Base-by-base conservation (phyloP, 495 filamentous ascomycete genomes). In the Aspergillus wentii region DNA sequence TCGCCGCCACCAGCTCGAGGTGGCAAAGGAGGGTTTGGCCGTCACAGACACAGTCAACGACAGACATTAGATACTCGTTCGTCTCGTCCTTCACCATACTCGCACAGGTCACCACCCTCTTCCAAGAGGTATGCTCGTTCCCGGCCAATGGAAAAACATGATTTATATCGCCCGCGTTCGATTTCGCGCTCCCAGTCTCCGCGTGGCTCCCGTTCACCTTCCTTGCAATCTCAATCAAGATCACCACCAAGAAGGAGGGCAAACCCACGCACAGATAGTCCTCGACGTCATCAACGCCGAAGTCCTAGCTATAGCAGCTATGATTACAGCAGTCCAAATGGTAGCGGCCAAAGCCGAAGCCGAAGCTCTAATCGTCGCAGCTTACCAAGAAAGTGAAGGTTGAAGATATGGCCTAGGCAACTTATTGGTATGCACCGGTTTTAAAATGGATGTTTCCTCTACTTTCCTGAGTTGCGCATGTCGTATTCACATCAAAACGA, bases 221-320 rank as follows among this genome's bases (percentile, higher is more conserved):
- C 61, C 15, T 61, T 46, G 1, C 37, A 37, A 21, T 49, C 58
- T 29, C 44, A 41, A 7, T 63, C 59, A 20, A 45, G 52, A 8
- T 61, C 68, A 1, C 60, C 63, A 26, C 42, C 49, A 34, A 55
- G 54, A 22, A 61, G 59, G 36, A 49, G 56, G 36, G 47, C 41
- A 11, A 57, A 49, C 22, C 40, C 48, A 11, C 55, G 54, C 3
- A 45, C 51, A 34, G 58, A 62, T 28, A 62, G 55, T 28, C 41
- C 56, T 8, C 54, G 59, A 16, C 55, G 56, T 17, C 59, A 61
- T 27, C 57, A 68, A 26, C 72, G 72, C 17, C 62, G 72, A 38
- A 75, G 71, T 49, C 71, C 72, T 14, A 76, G 72, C 41, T 76
- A 76, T 52, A 69, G 66, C 35, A 75, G 68, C 50, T 75, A 72